Evolutionary conservation across 768 basidiomycete genomes (phyloP).

Genomic region (Tulasnella sp.): DNA sequence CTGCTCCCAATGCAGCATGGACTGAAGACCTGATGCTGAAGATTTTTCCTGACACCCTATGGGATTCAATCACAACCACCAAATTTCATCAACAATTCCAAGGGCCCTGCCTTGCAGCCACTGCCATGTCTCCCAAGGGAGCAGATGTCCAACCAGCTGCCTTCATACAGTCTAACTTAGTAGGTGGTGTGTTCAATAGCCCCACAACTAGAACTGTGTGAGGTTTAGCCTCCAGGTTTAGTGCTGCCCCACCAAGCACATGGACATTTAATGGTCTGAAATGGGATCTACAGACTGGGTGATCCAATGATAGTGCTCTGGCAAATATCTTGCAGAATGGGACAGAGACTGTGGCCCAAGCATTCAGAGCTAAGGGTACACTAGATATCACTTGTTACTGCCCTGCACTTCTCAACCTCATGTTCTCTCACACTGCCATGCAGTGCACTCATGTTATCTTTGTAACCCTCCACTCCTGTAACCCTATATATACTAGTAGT

Average conservation of each 20-base stretch:
- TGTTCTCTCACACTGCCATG: too few relatives aligned
- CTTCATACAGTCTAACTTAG: too few relatives aligned
- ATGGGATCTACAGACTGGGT: slow-evolving; percentile 44
- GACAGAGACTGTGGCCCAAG: slow-evolving; percentile 45
- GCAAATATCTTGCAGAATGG: slow-evolving; percentile 52
- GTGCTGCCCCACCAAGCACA: slow-evolving; percentile 24
- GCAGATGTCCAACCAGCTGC: not conserved
- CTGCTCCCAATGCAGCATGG: slow-evolving; percentile 45
- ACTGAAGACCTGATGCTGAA: slow-evolving; percentile 38
- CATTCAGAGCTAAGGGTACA: slow-evolving; percentile 58
- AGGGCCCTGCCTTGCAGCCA: not conserved
- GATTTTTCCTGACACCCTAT: slow-evolving; percentile 1
- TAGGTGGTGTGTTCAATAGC: too few relatives aligned
- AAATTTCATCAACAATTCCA: not conserved
- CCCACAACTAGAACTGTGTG: too few relatives aligned
- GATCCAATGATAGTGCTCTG: slow-evolving; percentile 52
- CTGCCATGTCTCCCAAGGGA: not conserved
- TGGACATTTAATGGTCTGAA: slow-evolving; percentile 52
- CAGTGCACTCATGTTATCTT: too few relatives aligned
- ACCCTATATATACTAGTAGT: too few relatives aligned
- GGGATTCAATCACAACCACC: not conserved
- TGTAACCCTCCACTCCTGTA: too few relatives aligned
- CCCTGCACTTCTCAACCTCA: too few relatives aligned
- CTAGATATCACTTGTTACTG: slow-evolving; percentile 51
- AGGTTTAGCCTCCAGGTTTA: too few relatives aligned